These are phyloP conservation scores for Fraxinus paxiana DNA, from an alignment of 305 asterid genomes.

Conservation along the genomic window DNA sequence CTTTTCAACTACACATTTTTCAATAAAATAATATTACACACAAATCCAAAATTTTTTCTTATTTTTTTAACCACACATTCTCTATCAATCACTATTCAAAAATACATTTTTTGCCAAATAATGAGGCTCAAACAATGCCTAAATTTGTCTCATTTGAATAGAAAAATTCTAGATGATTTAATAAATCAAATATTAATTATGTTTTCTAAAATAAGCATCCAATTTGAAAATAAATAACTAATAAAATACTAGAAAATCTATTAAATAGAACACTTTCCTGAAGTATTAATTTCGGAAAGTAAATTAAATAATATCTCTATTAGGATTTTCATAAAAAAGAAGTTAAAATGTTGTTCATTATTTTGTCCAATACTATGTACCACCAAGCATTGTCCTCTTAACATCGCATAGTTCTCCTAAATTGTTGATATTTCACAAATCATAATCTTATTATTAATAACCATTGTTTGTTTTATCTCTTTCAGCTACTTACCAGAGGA, in stretches of 20 bases:
- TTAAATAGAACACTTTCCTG: not conserved
- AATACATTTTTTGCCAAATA: not conserved
- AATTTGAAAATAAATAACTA: not conserved
- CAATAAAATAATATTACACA: no score
- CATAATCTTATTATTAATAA: not conserved
- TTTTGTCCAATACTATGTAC: not conserved
- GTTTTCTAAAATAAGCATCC: not conserved
- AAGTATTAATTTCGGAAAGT: not conserved
- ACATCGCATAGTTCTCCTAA: not conserved
- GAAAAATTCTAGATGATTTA: not conserved
- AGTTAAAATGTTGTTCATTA: not conserved
- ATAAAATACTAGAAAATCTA: not conserved
- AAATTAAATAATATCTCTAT: not conserved
- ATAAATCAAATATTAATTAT: not conserved
- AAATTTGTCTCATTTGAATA: not conserved
- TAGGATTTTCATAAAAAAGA: not conserved
- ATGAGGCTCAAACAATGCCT: not conserved
- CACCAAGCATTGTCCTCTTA: not conserved
- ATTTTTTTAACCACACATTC: not conserved
- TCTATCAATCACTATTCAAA: not conserved
- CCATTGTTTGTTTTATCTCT: not conserved
- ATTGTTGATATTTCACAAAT: not conserved
- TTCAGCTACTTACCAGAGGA: constrained; percentile 62
- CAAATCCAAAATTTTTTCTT: no score
- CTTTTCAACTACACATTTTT: not conserved